A percentile compares a stretch with the other conserved stretches of the same genome.
Conservation (phyloP, 331 rosid genomes). For the Phaseolus coccineus region DNA sequence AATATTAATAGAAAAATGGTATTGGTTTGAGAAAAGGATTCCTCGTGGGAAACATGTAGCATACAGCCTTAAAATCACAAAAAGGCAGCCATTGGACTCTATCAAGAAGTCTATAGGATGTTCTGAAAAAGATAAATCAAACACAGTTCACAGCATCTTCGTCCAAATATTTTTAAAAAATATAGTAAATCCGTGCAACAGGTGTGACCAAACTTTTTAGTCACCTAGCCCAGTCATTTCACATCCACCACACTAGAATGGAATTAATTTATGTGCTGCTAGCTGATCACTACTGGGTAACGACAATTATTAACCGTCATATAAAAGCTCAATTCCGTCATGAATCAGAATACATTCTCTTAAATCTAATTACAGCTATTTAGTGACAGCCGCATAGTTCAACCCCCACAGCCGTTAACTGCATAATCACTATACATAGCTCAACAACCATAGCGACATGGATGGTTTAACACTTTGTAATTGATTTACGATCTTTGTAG, state of each 20-base stretch:
- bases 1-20: not conserved
- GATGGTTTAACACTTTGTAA: not conserved
- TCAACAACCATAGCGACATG: not conserved
- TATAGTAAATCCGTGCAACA: conserved; percentile 1
- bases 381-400: conserved; percentile 23
- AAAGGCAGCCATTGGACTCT: conserved; percentile 19
- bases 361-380: conserved; percentile 20
- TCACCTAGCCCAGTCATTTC: conserved; percentile 33
- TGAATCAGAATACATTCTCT: conserved; percentile 37
- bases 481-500: conserved; percentile 16
- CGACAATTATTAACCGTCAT: conserved; percentile 15
- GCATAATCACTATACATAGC: not conserved
- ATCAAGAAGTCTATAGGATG: conserved; percentile 30
- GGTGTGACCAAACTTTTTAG: not conserved
- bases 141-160: not conserved
- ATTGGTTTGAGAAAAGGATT: conserved; percentile 10
- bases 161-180: not conserved
- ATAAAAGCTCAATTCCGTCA: conserved; percentile 10
- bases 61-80: conserved; percentile 20
- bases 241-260: conserved; percentile 23
- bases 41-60: conserved; percentile 1
- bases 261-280: not conserved
- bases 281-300: not conserved
- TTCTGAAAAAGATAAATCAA: conserved; percentile 23
- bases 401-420: not conserved